phyloP scores from a whole-genome alignment of 768 basidiomycete species.

The Suillus clintonianus region DNA sequence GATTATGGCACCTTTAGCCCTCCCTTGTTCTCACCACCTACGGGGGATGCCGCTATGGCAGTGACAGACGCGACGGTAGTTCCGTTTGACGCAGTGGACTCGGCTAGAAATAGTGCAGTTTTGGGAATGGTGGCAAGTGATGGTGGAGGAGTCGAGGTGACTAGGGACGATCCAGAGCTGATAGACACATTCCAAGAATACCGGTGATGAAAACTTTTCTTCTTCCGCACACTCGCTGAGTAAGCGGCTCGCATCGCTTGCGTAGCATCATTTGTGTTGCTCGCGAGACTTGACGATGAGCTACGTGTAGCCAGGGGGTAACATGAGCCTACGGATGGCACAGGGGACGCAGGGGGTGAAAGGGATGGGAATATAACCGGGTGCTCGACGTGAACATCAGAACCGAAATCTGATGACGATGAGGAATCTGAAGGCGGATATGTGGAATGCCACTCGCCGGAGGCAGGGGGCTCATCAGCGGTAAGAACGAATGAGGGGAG shows the following conservation, averaged over 20 bases:
- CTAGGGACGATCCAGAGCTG: slow-evolving; percentile 23
- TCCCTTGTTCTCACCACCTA: neutral
- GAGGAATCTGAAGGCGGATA: slow-evolving; percentile 31
- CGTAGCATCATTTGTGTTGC: slow-evolving; percentile 22
- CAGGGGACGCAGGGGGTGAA: slow-evolving; percentile 30
- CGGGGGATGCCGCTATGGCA: neutral
- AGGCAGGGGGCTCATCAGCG: slow-evolving; percentile 25
- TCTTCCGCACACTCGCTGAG: slow-evolving; percentile 33
- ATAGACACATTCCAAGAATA: slow-evolving; percentile 30
- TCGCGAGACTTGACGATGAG: slow-evolving; percentile 31
- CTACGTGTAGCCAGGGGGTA: slow-evolving; percentile 28
- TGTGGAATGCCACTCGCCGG: slow-evolving; percentile 23
- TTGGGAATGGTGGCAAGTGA: slow-evolving; percentile 18
- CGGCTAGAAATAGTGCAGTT: slow-evolving; percentile 4
- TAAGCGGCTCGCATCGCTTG: slow-evolving; percentile 34
- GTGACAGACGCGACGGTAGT: neutral
- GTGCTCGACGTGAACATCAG: slow-evolving; percentile 18
- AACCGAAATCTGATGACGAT: slow-evolving; percentile 28
- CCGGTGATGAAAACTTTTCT: slow-evolving; percentile 32
- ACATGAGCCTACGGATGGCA: slow-evolving; percentile 29
- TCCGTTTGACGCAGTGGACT: slow-evolving; percentile 12
- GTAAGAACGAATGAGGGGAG: slow-evolving; percentile 45
- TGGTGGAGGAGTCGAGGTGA: slow-evolving; percentile 12
- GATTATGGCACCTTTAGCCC: neutral
- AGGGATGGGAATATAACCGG: slow-evolving; percentile 9